Evolutionary conservation across 2,329 filamentous ascomycete genomes (phyloP).

Genomic region (Fusarium nygamai): DNA sequence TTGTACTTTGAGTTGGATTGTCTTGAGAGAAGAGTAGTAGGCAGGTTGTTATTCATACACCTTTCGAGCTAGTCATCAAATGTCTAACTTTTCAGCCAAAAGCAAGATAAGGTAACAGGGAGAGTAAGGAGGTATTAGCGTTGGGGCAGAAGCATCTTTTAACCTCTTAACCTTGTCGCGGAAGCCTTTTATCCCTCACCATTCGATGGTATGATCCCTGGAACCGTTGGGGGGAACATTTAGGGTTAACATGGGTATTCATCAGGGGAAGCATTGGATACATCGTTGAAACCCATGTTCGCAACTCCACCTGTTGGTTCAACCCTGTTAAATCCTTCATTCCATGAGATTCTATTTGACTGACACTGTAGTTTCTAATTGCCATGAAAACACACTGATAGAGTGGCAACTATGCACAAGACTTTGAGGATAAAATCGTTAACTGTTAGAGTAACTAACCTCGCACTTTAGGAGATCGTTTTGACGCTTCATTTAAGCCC

Average conservation of each 20-base stretch:
- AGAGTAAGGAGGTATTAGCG: neutral
- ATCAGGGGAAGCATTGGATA: neutral
- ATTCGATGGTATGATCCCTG: too few relatives aligned
- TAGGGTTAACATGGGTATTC: neutral
- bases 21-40: neutral
- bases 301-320: neutral
- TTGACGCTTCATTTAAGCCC: neutral
- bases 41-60: rapidly evolving
- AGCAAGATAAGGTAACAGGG: too few relatives aligned
- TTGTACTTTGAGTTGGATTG: neutral
- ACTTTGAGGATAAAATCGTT: too few relatives aligned
- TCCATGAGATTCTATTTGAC: too few relatives aligned
- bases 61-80: rapidly evolving
- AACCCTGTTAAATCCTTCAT: neutral
- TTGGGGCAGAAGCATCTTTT: neutral
- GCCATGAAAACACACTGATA: neutral
- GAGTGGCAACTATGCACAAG: rapidly evolving
- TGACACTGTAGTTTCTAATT: neutral
- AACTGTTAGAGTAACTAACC: too few relatives aligned
- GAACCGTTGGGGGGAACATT: neutral
- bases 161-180: neutral
- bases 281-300: neutral
- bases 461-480: rapidly evolving
- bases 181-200: neutral
- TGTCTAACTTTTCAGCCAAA: too few relatives aligned